phyloP scores from a whole-genome alignment of 176 grass and related monocot species.

The Cenchrus purpureus region DNA sequence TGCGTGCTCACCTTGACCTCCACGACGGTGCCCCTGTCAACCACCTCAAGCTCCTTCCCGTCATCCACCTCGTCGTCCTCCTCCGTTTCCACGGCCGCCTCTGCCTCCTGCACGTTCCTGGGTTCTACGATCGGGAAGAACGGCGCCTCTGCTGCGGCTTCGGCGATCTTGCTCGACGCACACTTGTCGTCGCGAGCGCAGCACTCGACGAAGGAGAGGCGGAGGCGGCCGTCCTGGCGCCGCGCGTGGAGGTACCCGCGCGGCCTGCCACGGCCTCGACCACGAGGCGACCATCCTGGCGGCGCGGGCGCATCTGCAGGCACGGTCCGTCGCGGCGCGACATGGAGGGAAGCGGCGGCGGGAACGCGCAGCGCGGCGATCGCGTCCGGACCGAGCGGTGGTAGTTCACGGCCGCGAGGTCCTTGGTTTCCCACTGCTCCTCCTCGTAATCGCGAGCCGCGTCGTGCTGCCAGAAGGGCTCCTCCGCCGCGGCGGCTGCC shows the following conservation, averaged over 20 bases:
- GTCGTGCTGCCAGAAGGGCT: slow-evolving; percentile 28
- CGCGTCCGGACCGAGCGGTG: slow-evolving; percentile 58
- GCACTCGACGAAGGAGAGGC: slow-evolving; percentile 82
- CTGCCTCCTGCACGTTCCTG: slow-evolving; percentile 31
- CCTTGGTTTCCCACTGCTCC: slow-evolving; percentile 13
- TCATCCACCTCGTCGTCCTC: slow-evolving; percentile 46
- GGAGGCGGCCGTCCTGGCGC: slow-evolving; percentile 70
- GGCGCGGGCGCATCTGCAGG: slow-evolving; percentile 71
- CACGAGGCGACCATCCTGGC: slow-evolving; percentile 76
- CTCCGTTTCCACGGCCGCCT: slow-evolving; percentile 39
- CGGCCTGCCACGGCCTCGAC: slow-evolving; percentile 68
- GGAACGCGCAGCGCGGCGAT: slow-evolving; percentile 55
- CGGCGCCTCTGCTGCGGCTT: background rate
- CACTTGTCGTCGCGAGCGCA: slow-evolving; percentile 27
- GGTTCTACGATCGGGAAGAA: slow-evolving; percentile 35
- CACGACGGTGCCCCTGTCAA: slow-evolving; percentile 87
- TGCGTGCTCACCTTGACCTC: slow-evolving; percentile 98
- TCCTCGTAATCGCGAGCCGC: background rate
- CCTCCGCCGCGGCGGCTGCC: background rate
- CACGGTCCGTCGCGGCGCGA: slow-evolving; percentile 72
- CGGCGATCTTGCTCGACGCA: slow-evolving; percentile 2
- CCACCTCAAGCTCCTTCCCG: slow-evolving; percentile 90
- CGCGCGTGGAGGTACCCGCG: slow-evolving; percentile 81
- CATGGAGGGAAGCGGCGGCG: slow-evolving; percentile 81
- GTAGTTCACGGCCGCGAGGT: slow-evolving; percentile 76